Evolutionary conservation across 169 alveolate genomes (phyloP), one percentile per base, ranked within the genome.

Genomic region (Pseudocohnilembus persalinus): DNA sequence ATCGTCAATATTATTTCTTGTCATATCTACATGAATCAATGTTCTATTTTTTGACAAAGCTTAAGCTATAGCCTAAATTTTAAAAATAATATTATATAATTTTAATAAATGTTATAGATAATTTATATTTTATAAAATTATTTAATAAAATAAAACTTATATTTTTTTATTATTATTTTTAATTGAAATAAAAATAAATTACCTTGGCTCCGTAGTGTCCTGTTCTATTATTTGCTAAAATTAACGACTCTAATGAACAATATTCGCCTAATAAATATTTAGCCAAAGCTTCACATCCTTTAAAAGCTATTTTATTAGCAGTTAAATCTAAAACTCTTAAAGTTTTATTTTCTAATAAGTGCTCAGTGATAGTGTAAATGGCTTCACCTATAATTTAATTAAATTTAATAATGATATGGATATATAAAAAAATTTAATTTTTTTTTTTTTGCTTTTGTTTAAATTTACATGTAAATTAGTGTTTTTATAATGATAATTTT

Each of bases 281-380:
- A 27, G 97, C 92, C 28, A 94, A 84, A 24, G 94, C 90, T 77
- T 92, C 94, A 28, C 96, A 93, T 20, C 97, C 97, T 32, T 92
- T 92, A 88, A 91, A 88, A 28, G 95, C 75, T 1, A 94, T 92
- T 89, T 93, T 88, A 79, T 94, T 94, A 24, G 96, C 91, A 20
- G 92, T 87, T 64, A 94, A 83, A 84, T 94, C 97, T 30, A 94
- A 91, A 0, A 94, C 94, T 87, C 93, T 94, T 72, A 94, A 81
- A 31, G 91, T 90, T 65, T 87, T 88, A 84, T 94, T 94, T 77
- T 94, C 97, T 29, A 94, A 76, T 30, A 94, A 73, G 73, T 94
- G 96, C 75, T 94, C 95, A 82, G 92, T 89, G 0, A 94, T 83
- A 16, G 90, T 94, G 73, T 89, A 94, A 0, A 91, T 83, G 15